These are phyloP conservation scores for Podospora australis DNA, from an alignment of 495 filamentous ascomycete species.

Conservation along the genomic window DNA sequence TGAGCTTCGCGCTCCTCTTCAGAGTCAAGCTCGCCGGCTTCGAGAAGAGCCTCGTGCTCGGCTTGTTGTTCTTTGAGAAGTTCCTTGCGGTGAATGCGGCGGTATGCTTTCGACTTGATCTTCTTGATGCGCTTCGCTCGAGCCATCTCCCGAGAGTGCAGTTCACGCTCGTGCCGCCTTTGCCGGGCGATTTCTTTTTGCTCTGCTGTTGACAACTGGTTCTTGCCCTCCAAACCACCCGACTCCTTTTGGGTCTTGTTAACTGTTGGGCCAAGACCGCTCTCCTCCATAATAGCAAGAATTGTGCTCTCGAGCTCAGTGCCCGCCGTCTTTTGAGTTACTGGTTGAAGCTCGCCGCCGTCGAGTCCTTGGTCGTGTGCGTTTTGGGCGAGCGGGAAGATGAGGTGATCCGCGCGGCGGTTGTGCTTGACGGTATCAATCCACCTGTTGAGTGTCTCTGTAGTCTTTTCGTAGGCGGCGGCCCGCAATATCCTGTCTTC, in stretches of 20 bases:
- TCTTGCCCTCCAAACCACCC: constrained; percentile 52
- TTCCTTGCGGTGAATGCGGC: constrained; percentile 85
- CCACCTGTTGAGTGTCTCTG: constrained; percentile 85
- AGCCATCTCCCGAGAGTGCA: constrained; percentile 85
- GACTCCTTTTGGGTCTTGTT: constrained; percentile 46
- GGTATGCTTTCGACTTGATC: constrained; percentile 93
- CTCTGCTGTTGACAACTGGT: constrained; percentile 63
- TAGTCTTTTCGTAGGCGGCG: constrained; percentile 85
- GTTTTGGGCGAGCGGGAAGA: constrained; percentile 81
- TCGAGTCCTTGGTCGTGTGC: constrained; percentile 45
- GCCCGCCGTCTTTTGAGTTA: constrained; percentile 51
- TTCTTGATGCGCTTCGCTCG: constrained; percentile 91
- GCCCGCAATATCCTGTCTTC: constrained; percentile 81
- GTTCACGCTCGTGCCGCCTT: constrained; percentile 70
- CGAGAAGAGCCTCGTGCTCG: constrained; percentile 60
- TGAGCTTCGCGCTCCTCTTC: constrained; percentile 75
- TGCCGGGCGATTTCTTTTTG: constrained; percentile 67
- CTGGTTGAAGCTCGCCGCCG: constrained; percentile 47
- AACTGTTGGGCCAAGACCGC: constrained; percentile 56
- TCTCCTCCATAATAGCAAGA: constrained; percentile 79
- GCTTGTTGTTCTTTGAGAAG: constrained; percentile 63
- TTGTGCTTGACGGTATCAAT: constrained; percentile 91
- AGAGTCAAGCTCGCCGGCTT: constrained; percentile 56
- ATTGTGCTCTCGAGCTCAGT: constrained; percentile 82
- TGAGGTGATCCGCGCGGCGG: constrained; percentile 80